Evolutionary conservation across 1,139 yeast species (phyloP).

Genomic region (Yamadazyma jaroonii): DNA sequence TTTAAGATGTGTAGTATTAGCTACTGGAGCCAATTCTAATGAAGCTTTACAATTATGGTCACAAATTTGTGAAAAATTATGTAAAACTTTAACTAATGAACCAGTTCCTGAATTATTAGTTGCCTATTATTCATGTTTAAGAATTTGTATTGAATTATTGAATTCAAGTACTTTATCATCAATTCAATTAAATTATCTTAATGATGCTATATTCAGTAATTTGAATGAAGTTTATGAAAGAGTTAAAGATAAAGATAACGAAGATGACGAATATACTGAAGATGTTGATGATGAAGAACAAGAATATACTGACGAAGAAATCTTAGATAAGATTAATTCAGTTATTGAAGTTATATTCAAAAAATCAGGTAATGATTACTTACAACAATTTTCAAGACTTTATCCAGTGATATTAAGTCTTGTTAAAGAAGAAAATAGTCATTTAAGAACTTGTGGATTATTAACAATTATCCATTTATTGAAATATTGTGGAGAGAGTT

Average conservation of each 20-base stretch:
- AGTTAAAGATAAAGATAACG: constrained; percentile 63
- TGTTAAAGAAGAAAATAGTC: constrained; percentile 63
- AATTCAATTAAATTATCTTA: constrained; percentile 56
- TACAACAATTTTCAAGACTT: constrained; percentile 54
- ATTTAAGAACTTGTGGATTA: constrained; percentile 73
- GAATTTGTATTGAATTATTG: constrained; percentile 64
- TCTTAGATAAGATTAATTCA: constrained; percentile 81
- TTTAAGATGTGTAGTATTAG: constrained; percentile 63
- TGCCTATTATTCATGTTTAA: constrained; percentile 71
- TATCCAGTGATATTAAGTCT: constrained; percentile 56
- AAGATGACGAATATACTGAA: constrained; percentile 68
- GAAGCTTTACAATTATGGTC: constrained; percentile 72
- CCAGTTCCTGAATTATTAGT: constrained; percentile 83
- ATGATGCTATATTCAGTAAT: constrained; percentile 59
- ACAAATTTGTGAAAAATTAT: constrained; percentile 63
- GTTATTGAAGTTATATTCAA: constrained; percentile 74
- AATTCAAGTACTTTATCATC: constrained; percentile 60
- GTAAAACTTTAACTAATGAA: constrained; percentile 68
- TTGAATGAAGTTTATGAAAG: constrained; percentile 70
- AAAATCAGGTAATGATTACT: constrained; percentile 54
- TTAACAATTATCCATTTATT: constrained; percentile 78
- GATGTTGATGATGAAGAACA: constrained; percentile 78
- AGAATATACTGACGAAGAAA: constrained; percentile 86
- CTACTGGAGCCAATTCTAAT: constrained; percentile 54
- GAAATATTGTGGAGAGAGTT: constrained; percentile 72